These are phyloP conservation scores for Phytophthora cryptogea DNA, from an alignment of 352 stramenopile species.

Conservation along the genomic window DNA sequence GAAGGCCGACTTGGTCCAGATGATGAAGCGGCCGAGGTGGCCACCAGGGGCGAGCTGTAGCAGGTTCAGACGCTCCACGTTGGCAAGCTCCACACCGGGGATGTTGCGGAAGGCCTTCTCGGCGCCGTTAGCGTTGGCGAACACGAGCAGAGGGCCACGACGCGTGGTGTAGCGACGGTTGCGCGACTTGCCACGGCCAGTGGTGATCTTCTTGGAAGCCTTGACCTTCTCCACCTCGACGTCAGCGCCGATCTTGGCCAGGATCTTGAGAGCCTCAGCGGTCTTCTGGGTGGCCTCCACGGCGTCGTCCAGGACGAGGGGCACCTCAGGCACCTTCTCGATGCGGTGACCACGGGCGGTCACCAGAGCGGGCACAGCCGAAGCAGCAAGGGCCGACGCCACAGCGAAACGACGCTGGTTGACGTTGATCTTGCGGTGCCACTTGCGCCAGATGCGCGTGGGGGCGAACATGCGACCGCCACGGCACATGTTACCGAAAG, in stretches of 20 bases:
- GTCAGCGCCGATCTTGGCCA: conserved; percentile 94
- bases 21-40: conserved; percentile 98
- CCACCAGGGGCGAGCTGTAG: conserved; percentile 97
- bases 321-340: conserved; percentile 97
- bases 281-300: conserved; percentile 96
- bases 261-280: conserved; percentile 93
- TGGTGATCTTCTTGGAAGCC: conserved; percentile 97
- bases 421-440: conserved; percentile 98
- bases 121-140: conserved; percentile 93
- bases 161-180: conserved; percentile 97
- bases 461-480: conserved; percentile 98
- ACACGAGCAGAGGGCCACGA: conserved; percentile 97
- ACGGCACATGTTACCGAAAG: conserved; percentile 99
- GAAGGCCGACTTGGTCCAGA: conserved; percentile 98
- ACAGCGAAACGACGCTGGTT: conserved; percentile 98
- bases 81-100: conserved; percentile 96
- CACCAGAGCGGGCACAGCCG: conserved; percentile 96
- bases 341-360: conserved; percentile 98
- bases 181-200: conserved; percentile 98
- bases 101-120: conserved; percentile 98
- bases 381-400: conserved; percentile 96
- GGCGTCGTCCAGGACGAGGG: conserved; percentile 95
- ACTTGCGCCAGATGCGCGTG: conserved; percentile 99
- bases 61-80: conserved; percentile 98
- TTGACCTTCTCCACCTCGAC: conserved; percentile 98